Conservation (phyloP, 1,284 basidiomycete genomes). For the Dichomitus squalens region DNA sequence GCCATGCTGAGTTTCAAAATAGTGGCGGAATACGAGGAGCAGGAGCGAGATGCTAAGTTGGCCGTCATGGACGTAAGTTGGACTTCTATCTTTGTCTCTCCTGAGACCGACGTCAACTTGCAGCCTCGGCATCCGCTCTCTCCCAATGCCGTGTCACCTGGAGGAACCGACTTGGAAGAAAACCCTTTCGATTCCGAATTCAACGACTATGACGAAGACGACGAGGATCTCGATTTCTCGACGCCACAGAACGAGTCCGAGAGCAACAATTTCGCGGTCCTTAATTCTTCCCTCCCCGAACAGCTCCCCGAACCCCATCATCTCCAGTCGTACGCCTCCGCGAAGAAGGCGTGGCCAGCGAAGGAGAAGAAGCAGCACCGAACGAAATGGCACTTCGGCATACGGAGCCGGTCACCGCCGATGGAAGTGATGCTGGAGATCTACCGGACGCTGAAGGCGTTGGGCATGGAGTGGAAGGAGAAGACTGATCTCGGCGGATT, state of each 20-base stretch:
- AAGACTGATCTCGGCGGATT: slow-evolving; percentile 74
- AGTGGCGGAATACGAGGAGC: slow-evolving; percentile 79
- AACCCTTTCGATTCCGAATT: slow-evolving; percentile 82
- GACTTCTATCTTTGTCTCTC: background rate
- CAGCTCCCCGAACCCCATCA: slow-evolving; percentile 54
- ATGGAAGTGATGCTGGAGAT: slow-evolving; percentile 99
- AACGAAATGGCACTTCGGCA: slow-evolving; percentile 98
- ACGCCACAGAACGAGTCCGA: slow-evolving; percentile 49
- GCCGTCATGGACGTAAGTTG: slow-evolving; percentile 75
- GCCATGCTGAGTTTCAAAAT: slow-evolving; percentile 23
- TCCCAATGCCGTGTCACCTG: slow-evolving; percentile 58
- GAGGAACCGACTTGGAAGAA: slow-evolving; percentile 56
- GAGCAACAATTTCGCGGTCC: slow-evolving; percentile 78
- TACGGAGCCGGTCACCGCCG: slow-evolving; percentile 91
- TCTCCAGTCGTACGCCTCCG: slow-evolving; percentile 63
- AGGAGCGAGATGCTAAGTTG: slow-evolving; percentile 78
- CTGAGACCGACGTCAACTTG: slow-evolving; percentile 1
- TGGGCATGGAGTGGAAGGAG: slow-evolving; percentile 99
- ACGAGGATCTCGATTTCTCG: slow-evolving; percentile 64
- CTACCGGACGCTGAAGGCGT: slow-evolving; percentile 86
- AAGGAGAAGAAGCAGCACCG: slow-evolving; percentile 70
- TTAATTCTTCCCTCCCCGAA: slow-evolving; percentile 80
- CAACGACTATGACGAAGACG: slow-evolving; percentile 58
- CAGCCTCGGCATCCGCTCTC: slow-evolving; percentile 65
- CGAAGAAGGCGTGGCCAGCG: slow-evolving; percentile 53